Percentiles rank a stretch among this genome's conserved stretches.
phyloP scores from a whole-genome alignment of 108 stramenopile genomes.

The Fragilaria crotonensis region DNA sequence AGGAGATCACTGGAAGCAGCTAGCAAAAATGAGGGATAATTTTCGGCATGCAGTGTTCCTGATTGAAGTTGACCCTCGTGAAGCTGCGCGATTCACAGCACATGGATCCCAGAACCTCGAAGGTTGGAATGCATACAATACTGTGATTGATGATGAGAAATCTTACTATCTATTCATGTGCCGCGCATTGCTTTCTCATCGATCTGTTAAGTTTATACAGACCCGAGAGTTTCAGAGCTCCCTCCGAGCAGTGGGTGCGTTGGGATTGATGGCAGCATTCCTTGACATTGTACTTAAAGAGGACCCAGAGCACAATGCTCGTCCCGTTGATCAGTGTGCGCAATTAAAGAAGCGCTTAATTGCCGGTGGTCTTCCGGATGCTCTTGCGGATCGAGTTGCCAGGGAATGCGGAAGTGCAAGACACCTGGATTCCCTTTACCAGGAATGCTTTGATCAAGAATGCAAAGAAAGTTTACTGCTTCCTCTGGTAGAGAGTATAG shows the following conservation, averaged over 20 bases:
- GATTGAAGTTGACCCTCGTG: slow-evolving; percentile 15
- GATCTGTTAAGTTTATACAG: slow-evolving; percentile 17
- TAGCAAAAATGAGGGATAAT: slow-evolving; percentile 15
- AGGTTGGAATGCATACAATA: slow-evolving; percentile 3
- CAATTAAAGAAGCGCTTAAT: slow-evolving; percentile 11
- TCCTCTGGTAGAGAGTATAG: too few species aligned
- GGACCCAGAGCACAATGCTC: background rate
- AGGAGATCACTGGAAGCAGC: slow-evolving; percentile 26
- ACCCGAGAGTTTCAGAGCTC: slow-evolving; percentile 22
- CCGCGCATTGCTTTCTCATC: slow-evolving; percentile 11
- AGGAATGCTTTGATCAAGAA: too few species aligned
- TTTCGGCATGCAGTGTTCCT: slow-evolving; percentile 11
- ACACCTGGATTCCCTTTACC: slow-evolving; percentile 2
- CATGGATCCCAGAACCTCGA: slow-evolving; percentile 14
- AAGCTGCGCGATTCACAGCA: slow-evolving; percentile 9
- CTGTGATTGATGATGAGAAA: slow-evolving; percentile 12
- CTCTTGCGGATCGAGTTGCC: slow-evolving; percentile 12
- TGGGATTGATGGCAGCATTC: slow-evolving; percentile 20
- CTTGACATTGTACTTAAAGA: too few species aligned
- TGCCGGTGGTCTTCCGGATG: slow-evolving; percentile 14
- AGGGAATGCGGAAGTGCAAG: slow-evolving; percentile 2
- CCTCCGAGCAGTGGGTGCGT: slow-evolving; percentile 16
- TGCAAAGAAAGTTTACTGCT: too few species aligned
- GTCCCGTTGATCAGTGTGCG: background rate
- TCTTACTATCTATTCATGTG: slow-evolving; percentile 15